Evolutionary conservation across 257 asterid genomes (phyloP), one percentile per base, ranked within the genome.

Genomic region (Nicotiana benthamiana): DNA sequence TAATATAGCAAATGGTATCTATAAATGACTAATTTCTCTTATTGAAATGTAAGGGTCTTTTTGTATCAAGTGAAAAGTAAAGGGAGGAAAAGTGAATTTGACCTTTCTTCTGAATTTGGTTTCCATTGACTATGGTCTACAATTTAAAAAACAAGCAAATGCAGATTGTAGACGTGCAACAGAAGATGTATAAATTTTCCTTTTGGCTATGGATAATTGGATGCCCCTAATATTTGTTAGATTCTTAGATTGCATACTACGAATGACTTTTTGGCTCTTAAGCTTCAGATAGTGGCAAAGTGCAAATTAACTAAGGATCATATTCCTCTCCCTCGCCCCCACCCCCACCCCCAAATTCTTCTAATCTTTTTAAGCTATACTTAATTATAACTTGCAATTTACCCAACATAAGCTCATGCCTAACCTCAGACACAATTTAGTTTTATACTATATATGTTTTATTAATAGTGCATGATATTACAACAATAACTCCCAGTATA

Each of bases 151-250:
- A 27, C 22, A 63, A 63, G 72, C 64, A 8, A 59, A 27, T 15
- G 10, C 12, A 70, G n/a, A 43, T 70, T 13, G 15, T 7, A 70
- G 22, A 70, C 59, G 59, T 70, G 7, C 13, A 43, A 22, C 17
- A 13, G 18, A 13, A 70, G 59, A 70, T 43, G 59, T 6, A 6
- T 46, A 6, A 40, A 5, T 5, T 70, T 22, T 22, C 24, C 34
- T 46, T 68, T 70, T 72, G 46, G 60, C 22, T 22, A 70, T 72
- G 7, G 46, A n/a, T n/a, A n/a, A n/a, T n/a, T n/a, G n/a, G n/a
- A 72, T 43, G 36, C 12, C 59, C 7, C 77, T 72, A 72, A 72
- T 72, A 72, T 22, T 72, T 72, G 77, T 46, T 43, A 72, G 77
- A 70, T 70, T 43, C 77, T 68, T 70, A 70, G 10, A 70, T 70